phyloP scores from a whole-genome alignment of 352 stramenopile species.

The Phytophthora sp. region DNA sequence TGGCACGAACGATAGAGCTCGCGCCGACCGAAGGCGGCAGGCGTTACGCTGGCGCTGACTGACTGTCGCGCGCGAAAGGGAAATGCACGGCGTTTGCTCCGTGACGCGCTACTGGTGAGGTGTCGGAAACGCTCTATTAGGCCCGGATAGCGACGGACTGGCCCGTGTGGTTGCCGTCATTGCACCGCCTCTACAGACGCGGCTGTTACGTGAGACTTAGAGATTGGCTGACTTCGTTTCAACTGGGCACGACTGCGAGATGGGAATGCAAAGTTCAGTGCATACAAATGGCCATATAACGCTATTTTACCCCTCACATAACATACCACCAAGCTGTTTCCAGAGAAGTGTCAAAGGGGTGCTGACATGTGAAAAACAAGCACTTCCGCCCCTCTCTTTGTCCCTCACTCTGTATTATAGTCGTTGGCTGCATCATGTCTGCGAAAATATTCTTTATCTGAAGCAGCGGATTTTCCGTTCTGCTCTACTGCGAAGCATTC shows the following conservation, averaged over 20 bases:
- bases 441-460: background rate
- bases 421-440: conserved; percentile 8
- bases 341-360: conserved; percentile 4
- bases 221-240: conserved; percentile 10
- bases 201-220: conserved; percentile 27
- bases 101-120: background rate
- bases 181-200: conserved; percentile 30
- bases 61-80: conserved; percentile 22
- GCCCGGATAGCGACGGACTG: conserved; percentile 22
- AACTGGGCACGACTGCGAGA: conserved; percentile 2
- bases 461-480: background rate
- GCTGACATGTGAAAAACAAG: too few species aligned
- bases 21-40: conserved; percentile 12
- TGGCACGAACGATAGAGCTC: conserved; percentile 17
- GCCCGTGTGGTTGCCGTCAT: conserved; percentile 28
- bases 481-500: background rate
- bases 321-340: conserved; percentile 17
- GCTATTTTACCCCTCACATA: background rate
- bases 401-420: background rate
- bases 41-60: conserved; percentile 24
- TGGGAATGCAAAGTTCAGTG: conserved; percentile 13
- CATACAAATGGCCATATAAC: conserved; percentile 6
- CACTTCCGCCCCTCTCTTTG: conserved; percentile 5
- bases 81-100: conserved; percentile 18
- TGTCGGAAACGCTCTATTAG: conserved; percentile 17